Evolutionary conservation across 441 rosid genomes (phyloP).

Genomic region (Francoa sonchifolia): DNA sequence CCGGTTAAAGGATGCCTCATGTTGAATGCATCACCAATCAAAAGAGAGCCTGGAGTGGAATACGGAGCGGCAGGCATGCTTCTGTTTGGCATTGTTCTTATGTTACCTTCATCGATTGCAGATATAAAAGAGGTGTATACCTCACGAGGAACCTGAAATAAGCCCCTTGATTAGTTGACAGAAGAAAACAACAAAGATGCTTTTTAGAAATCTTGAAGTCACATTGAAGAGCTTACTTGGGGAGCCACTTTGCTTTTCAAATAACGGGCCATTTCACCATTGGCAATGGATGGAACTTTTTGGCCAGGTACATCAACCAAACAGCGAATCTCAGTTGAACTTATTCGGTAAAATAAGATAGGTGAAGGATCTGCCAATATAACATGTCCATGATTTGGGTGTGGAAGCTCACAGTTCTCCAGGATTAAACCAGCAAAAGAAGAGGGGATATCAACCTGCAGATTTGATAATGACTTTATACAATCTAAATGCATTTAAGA

Average conservation of each 20-base stretch:
- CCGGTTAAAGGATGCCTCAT: conserved; percentile 20
- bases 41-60: conserved; percentile 18
- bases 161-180: too few relatives aligned
- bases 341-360: conserved; percentile 14
- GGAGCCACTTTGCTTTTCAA: conserved; percentile 17
- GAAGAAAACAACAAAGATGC: too few relatives aligned
- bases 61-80: conserved; percentile 19
- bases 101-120: conserved; percentile 16
- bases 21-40: conserved; percentile 20
- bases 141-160: conserved; percentile 15
- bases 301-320: conserved; percentile 23
- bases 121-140: conserved; percentile 12
- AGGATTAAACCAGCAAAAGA: conserved; percentile 16
- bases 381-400: conserved; percentile 16
- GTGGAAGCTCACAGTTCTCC: conserved; percentile 19
- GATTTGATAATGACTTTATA: too few relatives aligned
- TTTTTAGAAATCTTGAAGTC: too few relatives aligned
- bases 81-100: conserved; percentile 17
- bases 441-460: conserved; percentile 20
- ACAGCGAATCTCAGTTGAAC: conserved; percentile 17
- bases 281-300: conserved; percentile 16
- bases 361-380: conserved; percentile 19
- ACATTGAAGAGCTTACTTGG: too few relatives aligned
- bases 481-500: not conserved
- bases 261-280: conserved; percentile 18